phyloP scores from a whole-genome alignment of 2,329 filamentous ascomycete genomes.

The Xylaria sp. region DNA sequence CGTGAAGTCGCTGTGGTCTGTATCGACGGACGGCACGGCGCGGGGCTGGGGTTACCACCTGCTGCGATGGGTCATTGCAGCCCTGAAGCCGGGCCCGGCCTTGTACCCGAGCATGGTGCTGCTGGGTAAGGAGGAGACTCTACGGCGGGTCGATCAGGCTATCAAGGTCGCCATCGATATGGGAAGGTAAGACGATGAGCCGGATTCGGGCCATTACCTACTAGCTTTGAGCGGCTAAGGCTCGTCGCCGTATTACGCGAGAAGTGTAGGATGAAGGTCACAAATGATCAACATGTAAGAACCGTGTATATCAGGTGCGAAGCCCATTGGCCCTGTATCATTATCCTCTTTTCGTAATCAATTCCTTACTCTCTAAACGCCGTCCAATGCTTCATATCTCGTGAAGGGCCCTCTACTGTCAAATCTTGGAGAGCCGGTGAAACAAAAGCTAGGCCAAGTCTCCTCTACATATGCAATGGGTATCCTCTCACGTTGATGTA shows the following conservation, averaged over 20 bases:
- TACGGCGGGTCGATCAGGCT: slow-evolving; percentile 29
- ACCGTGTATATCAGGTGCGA: slow-evolving; percentile 8
- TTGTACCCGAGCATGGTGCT: slow-evolving; percentile 30
- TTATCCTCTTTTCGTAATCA: slow-evolving; percentile 13
- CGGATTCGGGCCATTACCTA: no score
- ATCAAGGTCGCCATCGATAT: slow-evolving; percentile 16
- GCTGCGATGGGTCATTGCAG: slow-evolving; percentile 35
- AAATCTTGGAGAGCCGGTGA: not conserved
- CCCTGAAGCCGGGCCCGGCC: slow-evolving; percentile 27
- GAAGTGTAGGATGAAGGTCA: not conserved
- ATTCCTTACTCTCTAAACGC: slow-evolving; percentile 30
- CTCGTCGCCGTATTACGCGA: not conserved
- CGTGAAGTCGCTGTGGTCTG: slow-evolving; percentile 24
- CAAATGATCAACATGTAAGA: slow-evolving; percentile 11
- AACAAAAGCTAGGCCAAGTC: not conserved
- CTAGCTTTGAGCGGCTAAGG: not conserved
- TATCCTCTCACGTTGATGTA: slow-evolving; percentile 5
- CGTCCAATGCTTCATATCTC: slow-evolving; percentile 38
- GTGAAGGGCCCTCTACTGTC: slow-evolving; percentile 9
- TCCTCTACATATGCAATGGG: not conserved
- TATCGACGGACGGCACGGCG: slow-evolving; percentile 1
- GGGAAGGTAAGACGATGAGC: slow-evolving; percentile 1
- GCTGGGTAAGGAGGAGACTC: slow-evolving; percentile 32
- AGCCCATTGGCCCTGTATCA: slow-evolving; percentile 27
- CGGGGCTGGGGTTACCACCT: slow-evolving; percentile 33